A percentile compares a stretch with the other conserved stretches of the same genome.
These are phyloP conservation scores for Fonsecaea multimorphosa DNA, from an alignment of 2,329 filamentous ascomycete species.

Conservation along the genomic window DNA sequence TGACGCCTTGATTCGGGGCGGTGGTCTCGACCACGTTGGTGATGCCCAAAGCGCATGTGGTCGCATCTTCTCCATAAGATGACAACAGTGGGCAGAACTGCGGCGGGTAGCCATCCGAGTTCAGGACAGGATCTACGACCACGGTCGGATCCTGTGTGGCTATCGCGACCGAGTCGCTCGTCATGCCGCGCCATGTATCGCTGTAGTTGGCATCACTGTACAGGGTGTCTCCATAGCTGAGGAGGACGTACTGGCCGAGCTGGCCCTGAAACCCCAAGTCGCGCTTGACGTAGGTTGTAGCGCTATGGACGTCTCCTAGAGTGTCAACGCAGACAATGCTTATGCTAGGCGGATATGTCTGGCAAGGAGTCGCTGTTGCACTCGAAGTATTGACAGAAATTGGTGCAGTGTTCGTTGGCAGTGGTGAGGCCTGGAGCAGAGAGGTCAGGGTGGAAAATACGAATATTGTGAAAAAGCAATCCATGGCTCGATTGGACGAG, in stretches of 20 bases:
- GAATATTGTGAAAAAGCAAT: slow-evolving; percentile 15
- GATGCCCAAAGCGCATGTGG: slow-evolving; percentile 37
- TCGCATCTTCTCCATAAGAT: slow-evolving; percentile 34
- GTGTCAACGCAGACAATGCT: slow-evolving; percentile 30
- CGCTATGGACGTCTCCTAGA: slow-evolving; percentile 39
- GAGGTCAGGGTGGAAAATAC: slow-evolving; percentile 21
- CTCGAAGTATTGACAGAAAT: neutral
- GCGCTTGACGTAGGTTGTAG: slow-evolving; percentile 39
- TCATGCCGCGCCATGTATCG: slow-evolving; percentile 40
- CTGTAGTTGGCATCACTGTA: slow-evolving; percentile 37
- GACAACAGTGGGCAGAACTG: slow-evolving; percentile 37
- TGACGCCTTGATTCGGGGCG: slow-evolving; percentile 29
- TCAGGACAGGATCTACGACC: slow-evolving; percentile 36
- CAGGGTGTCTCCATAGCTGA: slow-evolving; percentile 41
- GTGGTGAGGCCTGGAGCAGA: slow-evolving; percentile 24
- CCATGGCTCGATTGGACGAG: slow-evolving; percentile 19
- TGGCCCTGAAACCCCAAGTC: slow-evolving; percentile 40
- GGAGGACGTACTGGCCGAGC: slow-evolving; percentile 35
- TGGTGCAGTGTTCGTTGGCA: neutral
- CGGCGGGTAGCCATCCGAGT: slow-evolving; percentile 36
- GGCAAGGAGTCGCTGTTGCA: slow-evolving; percentile 3
- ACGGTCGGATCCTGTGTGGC: slow-evolving; percentile 38
- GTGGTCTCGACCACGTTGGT: slow-evolving; percentile 40
- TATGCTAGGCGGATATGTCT: slow-evolving; percentile 27
- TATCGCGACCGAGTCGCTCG: slow-evolving; percentile 39